Conservation (phyloP, 345 rosid genomes). For the Crucihimalaya himalaica region DNA sequence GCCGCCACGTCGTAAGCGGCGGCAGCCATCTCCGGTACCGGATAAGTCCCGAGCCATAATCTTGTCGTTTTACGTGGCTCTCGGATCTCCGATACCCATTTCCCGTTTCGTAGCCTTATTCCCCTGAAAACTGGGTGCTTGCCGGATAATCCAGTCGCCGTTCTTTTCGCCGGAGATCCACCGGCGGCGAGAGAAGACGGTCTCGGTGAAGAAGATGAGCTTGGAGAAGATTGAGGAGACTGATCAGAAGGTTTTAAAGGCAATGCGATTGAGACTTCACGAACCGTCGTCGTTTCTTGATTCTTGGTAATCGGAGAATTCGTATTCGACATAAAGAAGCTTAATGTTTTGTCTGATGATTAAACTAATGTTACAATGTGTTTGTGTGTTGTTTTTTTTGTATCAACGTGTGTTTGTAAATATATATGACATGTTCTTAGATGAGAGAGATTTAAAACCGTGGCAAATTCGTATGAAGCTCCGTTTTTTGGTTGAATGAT, state of each 20-base stretch:
- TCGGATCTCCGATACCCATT: conserved; percentile 82
- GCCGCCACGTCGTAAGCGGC: conserved; percentile 82
- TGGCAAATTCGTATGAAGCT: conserved; percentile 28
- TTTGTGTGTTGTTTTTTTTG: conserved; percentile 13
- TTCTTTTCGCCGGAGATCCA: conserved; percentile 24
- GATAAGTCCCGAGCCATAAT: conserved; percentile 74
- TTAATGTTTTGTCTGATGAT: not conserved
- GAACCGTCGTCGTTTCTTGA: conserved; percentile 20
- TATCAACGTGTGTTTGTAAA: conserved; percentile 10
- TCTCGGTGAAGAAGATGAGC: conserved; percentile 30
- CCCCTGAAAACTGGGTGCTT: conserved; percentile 56
- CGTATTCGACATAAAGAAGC: conserved; percentile 35
- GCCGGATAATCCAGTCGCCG: conserved; percentile 35
- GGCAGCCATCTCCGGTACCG: conserved; percentile 80
- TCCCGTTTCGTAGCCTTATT: conserved; percentile 66
- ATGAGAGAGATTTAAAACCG: conserved; percentile 15
- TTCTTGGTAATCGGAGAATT: conserved; percentile 21
- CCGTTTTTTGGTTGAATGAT: conserved; percentile 27
- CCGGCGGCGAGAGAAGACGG: not conserved
- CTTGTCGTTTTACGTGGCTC: conserved; percentile 75
- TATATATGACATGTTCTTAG: not conserved
- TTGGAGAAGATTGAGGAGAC: conserved; percentile 30
- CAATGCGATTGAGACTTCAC: conserved; percentile 26
- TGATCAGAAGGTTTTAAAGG: conserved; percentile 19
- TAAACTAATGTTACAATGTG: conserved; percentile 1